A percentile compares a stretch with the other conserved stretches of the same genome.
phyloP scores from a whole-genome alignment of 306 rosid species.

The Quercus cerris region DNA sequence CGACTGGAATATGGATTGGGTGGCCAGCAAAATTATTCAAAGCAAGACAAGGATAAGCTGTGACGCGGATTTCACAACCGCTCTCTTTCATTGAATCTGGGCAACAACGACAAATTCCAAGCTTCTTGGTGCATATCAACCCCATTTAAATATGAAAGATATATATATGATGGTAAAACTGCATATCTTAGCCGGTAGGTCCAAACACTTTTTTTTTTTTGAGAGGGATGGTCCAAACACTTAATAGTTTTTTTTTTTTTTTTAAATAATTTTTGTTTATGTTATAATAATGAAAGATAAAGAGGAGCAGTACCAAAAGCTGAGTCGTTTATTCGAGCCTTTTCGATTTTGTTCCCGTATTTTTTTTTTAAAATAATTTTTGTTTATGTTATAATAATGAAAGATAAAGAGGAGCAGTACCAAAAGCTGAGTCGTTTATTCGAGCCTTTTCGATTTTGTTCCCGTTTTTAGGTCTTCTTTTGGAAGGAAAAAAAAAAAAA shows the following conservation, averaged over 20 bases:
- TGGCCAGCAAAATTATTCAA: slow-evolving; percentile 41
- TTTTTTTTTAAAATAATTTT: too few relatives aligned
- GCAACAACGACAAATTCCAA: slow-evolving; percentile 39
- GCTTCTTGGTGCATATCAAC: slow-evolving; percentile 43
- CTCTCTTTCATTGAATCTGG: slow-evolving; percentile 26
- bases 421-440: slow-evolving; percentile 5
- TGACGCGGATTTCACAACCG: slow-evolving; percentile 55
- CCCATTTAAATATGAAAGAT: neutral
- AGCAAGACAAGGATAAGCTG: slow-evolving; percentile 23
- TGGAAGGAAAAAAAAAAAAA: neutral
- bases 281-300: neutral
- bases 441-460: neutral
- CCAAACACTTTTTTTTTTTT: neutral
- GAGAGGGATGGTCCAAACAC: neutral
- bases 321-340: slow-evolving; percentile 2
- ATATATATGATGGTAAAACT: neutral
- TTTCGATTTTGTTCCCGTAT: neutral
- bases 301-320: neutral
- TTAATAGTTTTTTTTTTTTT: neutral
- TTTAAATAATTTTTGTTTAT: too few relatives aligned
- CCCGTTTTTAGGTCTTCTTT: slow-evolving; percentile 1
- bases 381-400: neutral
- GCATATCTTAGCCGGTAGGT: neutral
- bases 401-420: neutral
- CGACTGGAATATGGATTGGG: slow-evolving; percentile 3